Conservation (phyloP, 805 yeast species). For the Saccharomycopsis sp. region DNA sequence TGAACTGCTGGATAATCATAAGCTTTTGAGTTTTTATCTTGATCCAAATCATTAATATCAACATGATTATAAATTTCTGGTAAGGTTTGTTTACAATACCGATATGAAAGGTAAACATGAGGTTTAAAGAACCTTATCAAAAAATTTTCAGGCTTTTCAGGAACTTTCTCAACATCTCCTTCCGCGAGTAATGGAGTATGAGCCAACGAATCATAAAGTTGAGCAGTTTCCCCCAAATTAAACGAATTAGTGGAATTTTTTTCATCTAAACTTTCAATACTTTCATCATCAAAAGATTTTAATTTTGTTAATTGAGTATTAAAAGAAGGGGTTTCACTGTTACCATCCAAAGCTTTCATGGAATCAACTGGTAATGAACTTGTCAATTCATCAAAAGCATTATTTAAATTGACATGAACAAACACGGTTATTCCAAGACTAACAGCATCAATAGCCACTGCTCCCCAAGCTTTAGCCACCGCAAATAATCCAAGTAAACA, state of each 20-base stretch:
- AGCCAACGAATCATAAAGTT: slow-evolving; percentile 17
- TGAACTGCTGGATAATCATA: slow-evolving; percentile 68
- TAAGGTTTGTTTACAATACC: slow-evolving; percentile 36
- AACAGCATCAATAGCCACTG: slow-evolving; percentile 65
- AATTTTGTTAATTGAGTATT: background rate
- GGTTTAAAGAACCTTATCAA: slow-evolving; percentile 42
- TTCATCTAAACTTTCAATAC: background rate
- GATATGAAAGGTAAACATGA: slow-evolving; percentile 38
- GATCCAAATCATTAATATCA: slow-evolving; percentile 33
- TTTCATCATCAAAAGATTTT: too few relatives aligned
- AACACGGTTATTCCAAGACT: slow-evolving; percentile 56
- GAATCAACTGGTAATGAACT: slow-evolving; percentile 54
- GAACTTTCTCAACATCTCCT: slow-evolving; percentile 34
- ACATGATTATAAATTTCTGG: slow-evolving; percentile 52
- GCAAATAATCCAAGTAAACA: slow-evolving; percentile 79
- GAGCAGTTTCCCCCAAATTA: too few relatives aligned
- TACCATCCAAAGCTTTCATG: slow-evolving; percentile 72
- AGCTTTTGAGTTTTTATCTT: slow-evolving; percentile 46
- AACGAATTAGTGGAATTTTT: background rate
- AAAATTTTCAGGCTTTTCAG: slow-evolving; percentile 20
- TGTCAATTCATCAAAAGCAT: slow-evolving; percentile 57
- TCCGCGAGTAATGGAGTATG: slow-evolving; percentile 59
- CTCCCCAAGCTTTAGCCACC: slow-evolving; percentile 94
- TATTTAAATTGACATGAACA: slow-evolving; percentile 51
- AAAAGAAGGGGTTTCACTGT: slow-evolving; percentile 46